phyloP scores from a whole-genome alignment of 441 rosid species.

The Breynia disticha region DNA sequence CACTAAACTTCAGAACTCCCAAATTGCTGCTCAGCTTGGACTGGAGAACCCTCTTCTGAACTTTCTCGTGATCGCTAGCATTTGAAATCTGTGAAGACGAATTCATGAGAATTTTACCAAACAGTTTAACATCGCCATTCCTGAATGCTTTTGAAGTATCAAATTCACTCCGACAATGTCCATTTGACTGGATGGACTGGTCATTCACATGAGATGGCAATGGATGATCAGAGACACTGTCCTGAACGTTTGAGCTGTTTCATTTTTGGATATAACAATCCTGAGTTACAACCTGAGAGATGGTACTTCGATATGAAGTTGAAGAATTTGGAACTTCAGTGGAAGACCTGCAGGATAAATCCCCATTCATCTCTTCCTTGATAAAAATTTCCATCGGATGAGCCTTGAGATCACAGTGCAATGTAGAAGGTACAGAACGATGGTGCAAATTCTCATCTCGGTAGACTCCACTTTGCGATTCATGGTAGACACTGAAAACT shows the following conservation, averaged over 20 bases:
- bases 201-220: conserved; percentile 22
- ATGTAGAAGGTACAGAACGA: conserved; percentile 23
- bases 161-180: conserved; percentile 26
- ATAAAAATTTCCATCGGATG: conserved; percentile 34
- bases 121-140: conserved; percentile 71
- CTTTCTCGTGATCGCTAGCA: conserved; percentile 26
- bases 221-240: conserved; percentile 33
- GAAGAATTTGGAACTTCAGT: conserved; percentile 25
- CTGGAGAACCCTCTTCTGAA: conserved; percentile 26
- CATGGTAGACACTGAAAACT: too few relatives aligned
- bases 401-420: conserved; percentile 17
- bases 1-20: conserved; percentile 29
- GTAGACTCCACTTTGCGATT: too few relatives aligned
- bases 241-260: conserved; percentile 20
- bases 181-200: conserved; percentile 28
- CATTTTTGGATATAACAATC: conserved; percentile 55
- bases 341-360: conserved; percentile 17
- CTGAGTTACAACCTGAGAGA: conserved; percentile 25
- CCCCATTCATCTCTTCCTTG: conserved; percentile 36
- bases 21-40: conserved; percentile 29
- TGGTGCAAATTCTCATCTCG: conserved; percentile 24
- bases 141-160: conserved; percentile 38
- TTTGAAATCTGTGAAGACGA: conserved; percentile 21
- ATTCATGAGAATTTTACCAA: conserved; percentile 69
- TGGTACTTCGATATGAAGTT: conserved; percentile 26